Percentiles rank a stretch among this genome's conserved stretches.
These are phyloP conservation scores for Exserohilum rostratum DNA, from an alignment of 2,329 filamentous ascomycete species.

Conservation along the genomic window DNA sequence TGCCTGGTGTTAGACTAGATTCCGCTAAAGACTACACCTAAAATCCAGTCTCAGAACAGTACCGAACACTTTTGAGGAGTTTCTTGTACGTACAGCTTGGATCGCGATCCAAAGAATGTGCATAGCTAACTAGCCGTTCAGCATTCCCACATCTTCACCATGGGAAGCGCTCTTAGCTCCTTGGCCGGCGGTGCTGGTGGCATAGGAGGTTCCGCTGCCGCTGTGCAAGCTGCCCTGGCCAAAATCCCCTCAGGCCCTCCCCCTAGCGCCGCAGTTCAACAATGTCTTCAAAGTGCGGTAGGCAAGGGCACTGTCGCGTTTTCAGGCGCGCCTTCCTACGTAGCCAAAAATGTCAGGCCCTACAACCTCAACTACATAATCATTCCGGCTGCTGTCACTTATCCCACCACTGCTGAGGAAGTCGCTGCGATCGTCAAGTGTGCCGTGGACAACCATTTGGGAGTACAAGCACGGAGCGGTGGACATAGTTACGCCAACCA, in stretches of 20 bases:
- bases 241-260: neutral
- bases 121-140: neutral
- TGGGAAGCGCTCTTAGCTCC: conserved; percentile 35
- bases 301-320: conserved; percentile 32
- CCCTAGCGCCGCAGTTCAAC: conserved; percentile 33
- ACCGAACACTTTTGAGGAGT: neutral
- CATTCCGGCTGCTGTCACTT: conserved; percentile 62
- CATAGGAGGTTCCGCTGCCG: too few species aligned
- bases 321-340: conserved; percentile 33
- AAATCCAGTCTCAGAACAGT: too few species aligned
- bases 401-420: conserved; percentile 59
- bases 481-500: conserved; percentile 67
- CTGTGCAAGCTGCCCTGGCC: too few species aligned
- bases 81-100: neutral
- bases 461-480: conserved; percentile 67
- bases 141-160: conserved; percentile 9
- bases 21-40: too few species aligned
- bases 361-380: conserved; percentile 46
- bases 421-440: conserved; percentile 65
- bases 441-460: conserved; percentile 57
- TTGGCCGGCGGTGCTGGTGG: too few species aligned
- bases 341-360: conserved; percentile 42
- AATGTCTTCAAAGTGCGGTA: conserved; percentile 39
- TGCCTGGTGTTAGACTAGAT: too few species aligned
- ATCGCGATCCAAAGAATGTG: neutral